Percentiles rank a stretch among this genome's conserved stretches.
These are phyloP conservation scores for Jatropha curcas DNA, from an alignment of 345 rosid genomes.

Conservation along the genomic window DNA sequence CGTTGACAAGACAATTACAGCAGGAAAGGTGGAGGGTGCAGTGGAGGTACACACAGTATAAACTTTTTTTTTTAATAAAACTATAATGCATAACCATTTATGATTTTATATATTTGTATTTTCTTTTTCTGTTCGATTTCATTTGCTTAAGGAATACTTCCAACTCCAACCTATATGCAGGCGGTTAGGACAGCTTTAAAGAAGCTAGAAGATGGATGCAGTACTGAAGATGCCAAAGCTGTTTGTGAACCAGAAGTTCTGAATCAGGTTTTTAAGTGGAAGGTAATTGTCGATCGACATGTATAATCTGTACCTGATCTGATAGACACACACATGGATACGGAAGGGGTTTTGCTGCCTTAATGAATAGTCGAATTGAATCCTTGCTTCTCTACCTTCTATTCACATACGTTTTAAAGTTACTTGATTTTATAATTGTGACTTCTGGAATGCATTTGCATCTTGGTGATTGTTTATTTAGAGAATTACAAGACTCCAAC, in stretches of 20 bases:
- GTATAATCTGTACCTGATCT: conserved; percentile 2
- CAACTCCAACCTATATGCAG: conserved; percentile 34
- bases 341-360: not conserved
- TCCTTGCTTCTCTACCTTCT: not conserved
- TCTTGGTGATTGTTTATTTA: not conserved
- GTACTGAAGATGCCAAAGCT: conserved; percentile 80
- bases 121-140: not conserved
- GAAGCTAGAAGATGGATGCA: conserved; percentile 63
- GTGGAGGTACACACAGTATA: conserved; percentile 57
- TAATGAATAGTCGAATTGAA: not conserved
- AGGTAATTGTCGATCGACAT: conserved; percentile 47
- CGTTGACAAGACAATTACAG: conserved; percentile 62
- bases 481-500: not conserved
- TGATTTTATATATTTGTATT: not conserved
- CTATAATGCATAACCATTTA: conserved; percentile 2
- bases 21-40: conserved; percentile 81
- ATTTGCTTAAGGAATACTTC: not conserved
- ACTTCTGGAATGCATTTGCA: not conserved
- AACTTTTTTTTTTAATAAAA: not conserved
- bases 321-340: not conserved
- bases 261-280: conserved; percentile 74
- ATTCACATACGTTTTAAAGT: conserved; percentile 2
- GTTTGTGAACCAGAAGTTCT: conserved; percentile 80
- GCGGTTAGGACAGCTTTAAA: conserved; percentile 76
- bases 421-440: not conserved